Base-by-base conservation (phyloP, 2,329 filamentous ascomycete species). In the Epichloe uncinata region DNA sequence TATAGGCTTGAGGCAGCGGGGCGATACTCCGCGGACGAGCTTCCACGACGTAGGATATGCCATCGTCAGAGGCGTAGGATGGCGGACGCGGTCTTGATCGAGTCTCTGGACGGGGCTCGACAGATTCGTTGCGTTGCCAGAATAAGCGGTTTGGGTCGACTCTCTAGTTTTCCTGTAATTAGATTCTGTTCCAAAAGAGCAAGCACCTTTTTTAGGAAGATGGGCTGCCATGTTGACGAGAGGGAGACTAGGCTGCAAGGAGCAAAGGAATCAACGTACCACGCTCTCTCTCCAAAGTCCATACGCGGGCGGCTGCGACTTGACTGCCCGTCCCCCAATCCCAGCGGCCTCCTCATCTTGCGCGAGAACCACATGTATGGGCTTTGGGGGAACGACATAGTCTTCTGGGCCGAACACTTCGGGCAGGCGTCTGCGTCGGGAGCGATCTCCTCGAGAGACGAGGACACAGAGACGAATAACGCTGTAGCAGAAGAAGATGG, bases 231-330 rank as follows among this genome's bases (percentile, higher is more conserved):
- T 30, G 26, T 9, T 30, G 26, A 30, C 26, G 8, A 30, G 8
- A 9, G 26, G 26, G 3, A 33, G 22, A 26, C 5, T 9, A 26
- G 22, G 40, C 13, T 13, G 18, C 22, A 1, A 16, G 22, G 9
- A 15, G 7, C 26, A 11, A 13, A 3, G 41, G 41, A 16, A 40
- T n/a, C 4, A 13, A 80, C 82, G 65, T 75, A 87, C 83, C 66
- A 93, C 86, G 60, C 84, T 91, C 64, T 83, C 82, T 48, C 87
- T 75, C 86, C 87, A 94, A 1, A 88, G 69, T 0, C 89, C 89
- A 61, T 95, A 95, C 2, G 87, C 87, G 0, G 90, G 89, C 4
- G 90, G 89, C 8, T 81, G 79, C 18, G 74, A 56, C 58, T 81
- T 81, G 41, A 69, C 68, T 0, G 75, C 68, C 52, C 79, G 75